Conservation (phyloP, 768 basidiomycete genomes). For the Trametes cingulata region DNA sequence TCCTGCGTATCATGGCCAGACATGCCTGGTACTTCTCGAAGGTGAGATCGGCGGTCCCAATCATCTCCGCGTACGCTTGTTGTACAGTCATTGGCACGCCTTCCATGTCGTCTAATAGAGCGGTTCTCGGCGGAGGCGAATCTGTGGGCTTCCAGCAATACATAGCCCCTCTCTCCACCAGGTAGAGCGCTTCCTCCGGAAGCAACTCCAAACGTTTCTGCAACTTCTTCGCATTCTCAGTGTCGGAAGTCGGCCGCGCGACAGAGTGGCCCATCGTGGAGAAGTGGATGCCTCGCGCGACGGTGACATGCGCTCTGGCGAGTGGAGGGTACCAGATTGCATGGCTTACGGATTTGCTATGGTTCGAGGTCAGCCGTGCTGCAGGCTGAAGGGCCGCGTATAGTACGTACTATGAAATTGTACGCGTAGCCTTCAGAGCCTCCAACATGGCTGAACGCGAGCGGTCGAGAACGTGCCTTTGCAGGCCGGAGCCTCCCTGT, state of each 20-base stretch:
- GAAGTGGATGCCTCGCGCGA: constrained; percentile 84
- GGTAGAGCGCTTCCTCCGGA: constrained; percentile 94
- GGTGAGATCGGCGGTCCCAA: constrained; percentile 74
- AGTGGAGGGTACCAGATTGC: constrained; percentile 76
- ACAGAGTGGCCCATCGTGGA: constrained; percentile 78
- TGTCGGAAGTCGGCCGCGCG: constrained; percentile 42
- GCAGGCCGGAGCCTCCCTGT: constrained; percentile 67
- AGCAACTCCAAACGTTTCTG: constrained; percentile 80
- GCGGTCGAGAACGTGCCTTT: constrained; percentile 77
- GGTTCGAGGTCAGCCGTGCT: neutral
- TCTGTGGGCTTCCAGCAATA: constrained; percentile 73
- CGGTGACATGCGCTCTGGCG: constrained; percentile 63
- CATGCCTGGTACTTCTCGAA: constrained; percentile 87
- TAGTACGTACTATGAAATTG: constrained; percentile 66
- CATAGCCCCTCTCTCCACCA: constrained; percentile 86
- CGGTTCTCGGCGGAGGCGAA: constrained; percentile 21
- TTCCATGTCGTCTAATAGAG: constrained; percentile 35
- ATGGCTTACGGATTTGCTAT: constrained; percentile 77
- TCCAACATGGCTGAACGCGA: constrained; percentile 87
- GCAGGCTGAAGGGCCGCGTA: neutral
- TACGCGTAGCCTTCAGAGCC: constrained; percentile 70
- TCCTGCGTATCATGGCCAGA: neutral
- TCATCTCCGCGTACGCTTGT: constrained; percentile 85
- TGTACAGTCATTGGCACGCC: constrained; percentile 89
- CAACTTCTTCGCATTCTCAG: constrained; percentile 41